Conservation (phyloP, 345 rosid genomes). For the Salix koriyanagi region DNA sequence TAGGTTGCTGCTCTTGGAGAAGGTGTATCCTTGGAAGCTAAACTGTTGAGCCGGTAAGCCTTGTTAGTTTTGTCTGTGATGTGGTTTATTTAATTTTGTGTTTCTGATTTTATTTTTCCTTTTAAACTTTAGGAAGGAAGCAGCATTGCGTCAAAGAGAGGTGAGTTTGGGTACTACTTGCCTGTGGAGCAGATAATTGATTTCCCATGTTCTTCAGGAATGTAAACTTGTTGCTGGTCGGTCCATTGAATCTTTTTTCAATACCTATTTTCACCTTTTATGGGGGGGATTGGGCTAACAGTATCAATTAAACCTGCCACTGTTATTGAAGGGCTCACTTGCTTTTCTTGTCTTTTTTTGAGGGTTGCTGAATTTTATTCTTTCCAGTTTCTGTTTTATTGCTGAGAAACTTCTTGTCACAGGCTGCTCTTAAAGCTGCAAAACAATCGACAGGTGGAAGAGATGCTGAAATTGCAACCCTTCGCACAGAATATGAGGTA, state of each 20-base stretch:
- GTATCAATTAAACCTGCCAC: background rate
- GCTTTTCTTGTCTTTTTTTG: background rate
- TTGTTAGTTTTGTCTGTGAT: conserved; percentile 17
- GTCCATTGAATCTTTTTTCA: conserved; percentile 3
- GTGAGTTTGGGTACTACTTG: conserved; percentile 30
- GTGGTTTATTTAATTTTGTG: conserved; percentile 13
- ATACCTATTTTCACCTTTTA: background rate
- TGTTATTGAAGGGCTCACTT: background rate
- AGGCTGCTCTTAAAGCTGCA: conserved; percentile 94
- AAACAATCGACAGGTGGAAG: conserved; percentile 66
- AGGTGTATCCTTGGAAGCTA: conserved; percentile 93
- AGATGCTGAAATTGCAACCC: conserved; percentile 67
- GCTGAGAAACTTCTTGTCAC: conserved; percentile 19
- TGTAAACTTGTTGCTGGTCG: background rate
- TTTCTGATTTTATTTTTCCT: background rate
- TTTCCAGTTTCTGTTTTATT: conserved; percentile 6
- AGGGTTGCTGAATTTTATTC: background rate
- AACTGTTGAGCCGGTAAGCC: conserved; percentile 75
- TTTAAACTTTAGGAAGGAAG: conserved; percentile 65
- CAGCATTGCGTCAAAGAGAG: conserved; percentile 86
- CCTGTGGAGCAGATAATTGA: background rate
- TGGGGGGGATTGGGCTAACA: background rate
- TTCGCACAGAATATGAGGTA: conserved; percentile 83
- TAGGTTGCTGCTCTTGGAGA: conserved; percentile 98
- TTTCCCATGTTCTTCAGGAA: conserved; percentile 10